Evolutionary conservation across 2,329 filamentous ascomycete species (phyloP), one percentile per base, ranked within the genome.

Genomic region (Botrytis aclada): DNA sequence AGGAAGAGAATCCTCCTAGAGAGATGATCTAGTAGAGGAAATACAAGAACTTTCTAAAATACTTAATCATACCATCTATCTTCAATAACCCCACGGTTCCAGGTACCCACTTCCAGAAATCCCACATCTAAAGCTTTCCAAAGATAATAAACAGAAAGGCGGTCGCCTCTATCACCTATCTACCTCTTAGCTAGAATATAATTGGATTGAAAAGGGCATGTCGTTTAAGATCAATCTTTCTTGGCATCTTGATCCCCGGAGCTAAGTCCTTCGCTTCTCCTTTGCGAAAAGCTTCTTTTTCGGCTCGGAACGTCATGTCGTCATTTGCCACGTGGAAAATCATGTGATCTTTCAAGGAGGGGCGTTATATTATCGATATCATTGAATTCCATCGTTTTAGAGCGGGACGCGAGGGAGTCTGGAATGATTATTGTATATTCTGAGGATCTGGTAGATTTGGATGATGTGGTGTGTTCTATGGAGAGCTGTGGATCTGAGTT

Each of bases 341-440:
- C 47, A 51, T 51, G 22, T 51, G 47, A 51, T n/a, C n/a, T n/a
- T 14, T n/a, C 4, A 1, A n/a, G 1, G 0, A 12, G 12, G 5
- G 0, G 16, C 1, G 3, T 47, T n/a, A 6, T 6, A 16, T 51
- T n/a, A 12, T 16, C 4, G 0, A 32, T 4, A 56, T 54, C 14
- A 18, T 54, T 4, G n/a, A 3, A 29, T 18, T 29, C n/a, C 6
- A 29, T 6, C 2, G 25, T 3, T 54, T n/a, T n/a, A n/a, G 14
- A 54, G 51, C n/a, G 8, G 7, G 43, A 22, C 1, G 7, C 8
- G 18, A 0, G 6, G 8, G 5, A 18, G 1, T 45, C 1, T 8
- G 6, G 18, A 1, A 22, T 20, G 43, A 6, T 22, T 8, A 18
- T 45, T 45, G 7, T 2, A 20, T 45, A 22, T 32, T 14, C 25